These are phyloP conservation scores for Beauveria sp. DNA, from an alignment of 2,329 filamentous ascomycete species.

Conservation along the genomic window DNA sequence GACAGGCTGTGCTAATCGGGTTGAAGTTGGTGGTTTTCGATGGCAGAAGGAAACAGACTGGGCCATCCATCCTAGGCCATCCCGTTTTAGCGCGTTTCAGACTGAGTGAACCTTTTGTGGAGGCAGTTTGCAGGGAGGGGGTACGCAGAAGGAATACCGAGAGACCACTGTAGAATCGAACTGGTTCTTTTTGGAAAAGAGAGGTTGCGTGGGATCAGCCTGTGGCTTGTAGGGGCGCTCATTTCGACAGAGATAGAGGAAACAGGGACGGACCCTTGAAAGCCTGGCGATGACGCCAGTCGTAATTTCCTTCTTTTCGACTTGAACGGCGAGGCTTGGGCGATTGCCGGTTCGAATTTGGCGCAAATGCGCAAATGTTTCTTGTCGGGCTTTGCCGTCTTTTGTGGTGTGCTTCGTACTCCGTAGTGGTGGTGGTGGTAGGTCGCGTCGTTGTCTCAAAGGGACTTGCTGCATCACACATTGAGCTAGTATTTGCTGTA, in stretches of 20 bases:
- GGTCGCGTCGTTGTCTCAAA: neutral
- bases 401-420: too few species aligned
- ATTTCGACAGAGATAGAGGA: neutral
- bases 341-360: neutral
- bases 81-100: too few species aligned
- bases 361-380: neutral
- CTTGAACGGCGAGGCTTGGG: neutral
- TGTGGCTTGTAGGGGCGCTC: neutral
- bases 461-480: neutral
- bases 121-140: too few species aligned
- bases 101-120: too few species aligned
- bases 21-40: too few species aligned
- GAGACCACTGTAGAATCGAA: too few species aligned
- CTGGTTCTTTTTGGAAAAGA: too few species aligned
- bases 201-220: neutral
- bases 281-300: conserved; percentile 9
- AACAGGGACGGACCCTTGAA: neutral
- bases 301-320: conserved; percentile 6
- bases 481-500: neutral
- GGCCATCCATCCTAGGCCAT: too few species aligned
- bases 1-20: too few species aligned
- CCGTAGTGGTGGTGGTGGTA: too few species aligned
- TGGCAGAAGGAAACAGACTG: too few species aligned
- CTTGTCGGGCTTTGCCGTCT: neutral
- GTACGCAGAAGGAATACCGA: too few species aligned